These are phyloP conservation scores for Pseudogymnoascus sp. DNA, from an alignment of 2,329 filamentous ascomycete genomes.

Conservation along the genomic window DNA sequence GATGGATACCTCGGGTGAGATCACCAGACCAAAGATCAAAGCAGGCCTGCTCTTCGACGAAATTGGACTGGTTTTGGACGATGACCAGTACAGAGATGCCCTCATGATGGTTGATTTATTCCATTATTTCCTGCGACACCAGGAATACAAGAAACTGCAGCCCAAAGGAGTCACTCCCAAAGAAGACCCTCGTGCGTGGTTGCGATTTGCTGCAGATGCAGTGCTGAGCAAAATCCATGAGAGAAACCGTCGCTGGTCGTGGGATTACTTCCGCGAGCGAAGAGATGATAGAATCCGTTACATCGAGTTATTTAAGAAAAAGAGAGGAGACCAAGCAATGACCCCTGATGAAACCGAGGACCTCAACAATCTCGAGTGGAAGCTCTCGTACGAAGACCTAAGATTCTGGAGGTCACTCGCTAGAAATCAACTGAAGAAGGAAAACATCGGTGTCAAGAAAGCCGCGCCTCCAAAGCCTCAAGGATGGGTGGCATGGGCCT, in stretches of 20 bases:
- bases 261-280: slow-evolving; percentile 90
- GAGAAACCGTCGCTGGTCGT: slow-evolving; percentile 85
- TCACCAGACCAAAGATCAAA: slow-evolving; percentile 77
- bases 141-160: slow-evolving; percentile 91
- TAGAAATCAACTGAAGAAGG: slow-evolving; percentile 88
- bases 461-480: slow-evolving; percentile 52
- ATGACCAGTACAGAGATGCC: slow-evolving; percentile 93
- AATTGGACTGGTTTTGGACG: slow-evolving; percentile 94
- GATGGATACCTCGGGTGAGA: slow-evolving; percentile 83
- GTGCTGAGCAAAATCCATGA: slow-evolving; percentile 93
- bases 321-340: slow-evolving; percentile 62
- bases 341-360: slow-evolving; percentile 64
- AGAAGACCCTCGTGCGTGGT: slow-evolving; percentile 87
- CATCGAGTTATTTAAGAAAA: slow-evolving; percentile 93
- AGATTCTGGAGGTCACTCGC: slow-evolving; percentile 95
- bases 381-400: slow-evolving; percentile 87
- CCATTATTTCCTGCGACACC: slow-evolving; percentile 95
- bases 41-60: slow-evolving; percentile 91
- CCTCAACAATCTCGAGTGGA: slow-evolving; percentile 72
- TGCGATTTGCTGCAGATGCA: slow-evolving; percentile 83
- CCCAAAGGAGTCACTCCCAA: slow-evolving; percentile 75
- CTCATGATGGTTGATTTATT: slow-evolving; percentile 98
- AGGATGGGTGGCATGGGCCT: slow-evolving; percentile 87
- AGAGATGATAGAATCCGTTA: slow-evolving; percentile 84
- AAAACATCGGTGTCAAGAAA: slow-evolving; percentile 85